Evolutionary conservation across 352 stramenopile species (phyloP).

Genomic region (Phytophthora melonis): DNA sequence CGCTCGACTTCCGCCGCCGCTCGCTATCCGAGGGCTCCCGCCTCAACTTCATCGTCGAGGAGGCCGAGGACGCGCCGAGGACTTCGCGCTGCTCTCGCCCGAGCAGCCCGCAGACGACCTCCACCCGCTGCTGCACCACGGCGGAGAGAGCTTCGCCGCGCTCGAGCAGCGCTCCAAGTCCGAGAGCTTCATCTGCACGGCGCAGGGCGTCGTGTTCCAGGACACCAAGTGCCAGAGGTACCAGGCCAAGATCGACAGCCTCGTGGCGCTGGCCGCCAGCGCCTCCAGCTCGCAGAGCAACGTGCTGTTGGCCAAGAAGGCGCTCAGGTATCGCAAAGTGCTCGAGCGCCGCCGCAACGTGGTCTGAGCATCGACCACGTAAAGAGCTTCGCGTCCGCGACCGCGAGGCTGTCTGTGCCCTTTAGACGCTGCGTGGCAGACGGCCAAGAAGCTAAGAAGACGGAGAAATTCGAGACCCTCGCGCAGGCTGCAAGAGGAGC

Average conservation of each 20-base stretch:
- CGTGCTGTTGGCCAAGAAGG: constrained; percentile 47
- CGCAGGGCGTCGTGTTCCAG: constrained; percentile 40
- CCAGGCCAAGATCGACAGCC: constrained; percentile 25
- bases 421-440: constrained; percentile 14
- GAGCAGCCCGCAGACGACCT: constrained; percentile 15
- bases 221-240: constrained; percentile 32
- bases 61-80: neutral
- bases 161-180: constrained; percentile 41
- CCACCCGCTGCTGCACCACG: constrained; percentile 12
- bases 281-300: constrained; percentile 37
- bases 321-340: constrained; percentile 46
- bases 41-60: constrained; percentile 2
- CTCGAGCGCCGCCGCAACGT: constrained; percentile 25
- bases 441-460: neutral
- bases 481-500: neutral
- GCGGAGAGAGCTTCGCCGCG: constrained; percentile 6
- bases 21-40: constrained; percentile 27
- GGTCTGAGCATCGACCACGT: constrained; percentile 1
- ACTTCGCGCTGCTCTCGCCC: neutral
- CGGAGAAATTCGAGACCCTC: neutral
- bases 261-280: constrained; percentile 29
- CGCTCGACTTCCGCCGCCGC: constrained; percentile 19
- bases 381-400: neutral
- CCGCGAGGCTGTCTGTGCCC: neutral
- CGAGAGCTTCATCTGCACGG: constrained; percentile 47